Percentiles rank a stretch among this genome's conserved stretches.
Conservation (phyloP, 1,284 basidiomycete genomes). For the Cutaneotrichosporon spelunceum region DNA sequence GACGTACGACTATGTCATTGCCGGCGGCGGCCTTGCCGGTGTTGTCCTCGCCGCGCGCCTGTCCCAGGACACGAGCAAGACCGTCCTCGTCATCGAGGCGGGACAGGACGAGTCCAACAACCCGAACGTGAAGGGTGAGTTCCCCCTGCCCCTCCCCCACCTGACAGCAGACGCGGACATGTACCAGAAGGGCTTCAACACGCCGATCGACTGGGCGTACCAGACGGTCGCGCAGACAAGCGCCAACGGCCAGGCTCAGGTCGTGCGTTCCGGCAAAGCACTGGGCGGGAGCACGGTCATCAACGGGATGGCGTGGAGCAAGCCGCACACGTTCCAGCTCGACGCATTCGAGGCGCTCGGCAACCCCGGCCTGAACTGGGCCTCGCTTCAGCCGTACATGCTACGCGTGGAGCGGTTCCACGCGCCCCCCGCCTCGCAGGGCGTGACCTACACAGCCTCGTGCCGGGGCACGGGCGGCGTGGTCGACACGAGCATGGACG, state of each 20-base stretch:
- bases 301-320: slow-evolving; percentile 50
- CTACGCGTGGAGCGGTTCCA: slow-evolving; percentile 32
- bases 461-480: slow-evolving; percentile 35
- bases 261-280: slow-evolving; percentile 30
- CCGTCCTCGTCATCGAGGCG: slow-evolving; percentile 46
- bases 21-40: slow-evolving; percentile 64
- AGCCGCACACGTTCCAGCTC: slow-evolving; percentile 41
- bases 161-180: slow-evolving; percentile 21
- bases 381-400: slow-evolving; percentile 37
- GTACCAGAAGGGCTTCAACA: slow-evolving; percentile 31
- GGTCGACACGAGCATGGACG: slow-evolving; percentile 30
- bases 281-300: slow-evolving; percentile 48
- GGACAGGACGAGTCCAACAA: slow-evolving; percentile 36
- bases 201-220: slow-evolving; percentile 43
- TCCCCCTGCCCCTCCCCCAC: not conserved
- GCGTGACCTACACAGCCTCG: slow-evolving; percentile 27
- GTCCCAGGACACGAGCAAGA: slow-evolving; percentile 57
- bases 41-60: slow-evolving; percentile 62
- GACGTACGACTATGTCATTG: slow-evolving; percentile 65
- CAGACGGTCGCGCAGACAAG: slow-evolving; percentile 36
- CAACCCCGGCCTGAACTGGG: slow-evolving; percentile 43
- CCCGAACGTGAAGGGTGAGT: slow-evolving; percentile 19
- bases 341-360: slow-evolving; percentile 41
- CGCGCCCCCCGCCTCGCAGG: slow-evolving; percentile 29
- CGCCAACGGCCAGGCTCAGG: slow-evolving; percentile 28